Conservation (phyloP, 495 filamentous ascomycete species). For the Penicillium manginii region DNA sequence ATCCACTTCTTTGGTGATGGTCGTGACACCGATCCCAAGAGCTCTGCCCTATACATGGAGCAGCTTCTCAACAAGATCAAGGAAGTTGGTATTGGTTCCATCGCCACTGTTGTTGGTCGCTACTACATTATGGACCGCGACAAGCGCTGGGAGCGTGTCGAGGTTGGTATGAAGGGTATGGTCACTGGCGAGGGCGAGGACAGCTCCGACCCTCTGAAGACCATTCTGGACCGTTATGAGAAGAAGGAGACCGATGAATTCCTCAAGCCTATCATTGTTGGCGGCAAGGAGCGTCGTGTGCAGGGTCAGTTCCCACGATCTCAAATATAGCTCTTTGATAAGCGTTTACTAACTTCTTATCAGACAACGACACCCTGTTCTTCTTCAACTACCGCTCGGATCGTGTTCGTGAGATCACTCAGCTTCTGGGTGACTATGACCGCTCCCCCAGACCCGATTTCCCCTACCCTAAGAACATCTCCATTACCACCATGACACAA, state of each 20-base stretch:
- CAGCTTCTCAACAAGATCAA: conserved; percentile 75
- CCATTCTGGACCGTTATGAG: conserved; percentile 84
- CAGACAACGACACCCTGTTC: conserved; percentile 91
- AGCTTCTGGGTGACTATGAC: conserved; percentile 89
- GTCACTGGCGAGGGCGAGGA: conserved; percentile 84
- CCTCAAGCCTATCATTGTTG: conserved; percentile 95
- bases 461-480: conserved; percentile 89
- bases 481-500: conserved; percentile 96
- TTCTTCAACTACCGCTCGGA: conserved; percentile 99
- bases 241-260: conserved; percentile 95
- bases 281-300: conserved; percentile 80
- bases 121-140: conserved; percentile 99
- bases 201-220: conserved; percentile 80
- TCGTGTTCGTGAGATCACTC: conserved; percentile 94
- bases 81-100: conserved; percentile 82
- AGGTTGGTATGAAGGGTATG: conserved; percentile 86
- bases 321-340: not conserved
- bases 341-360: conserved; percentile 16
- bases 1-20: conserved; percentile 99
- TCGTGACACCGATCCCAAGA: conserved; percentile 96
- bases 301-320: conserved; percentile 60
- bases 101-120: conserved; percentile 92
- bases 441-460: conserved; percentile 88
- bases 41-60: conserved; percentile 81
- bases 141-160: conserved; percentile 96